Evolutionary conservation across 352 stramenopile genomes (phyloP), one percentile per base, ranked within the genome.

Genomic region (Lagenidium sp.): DNA sequence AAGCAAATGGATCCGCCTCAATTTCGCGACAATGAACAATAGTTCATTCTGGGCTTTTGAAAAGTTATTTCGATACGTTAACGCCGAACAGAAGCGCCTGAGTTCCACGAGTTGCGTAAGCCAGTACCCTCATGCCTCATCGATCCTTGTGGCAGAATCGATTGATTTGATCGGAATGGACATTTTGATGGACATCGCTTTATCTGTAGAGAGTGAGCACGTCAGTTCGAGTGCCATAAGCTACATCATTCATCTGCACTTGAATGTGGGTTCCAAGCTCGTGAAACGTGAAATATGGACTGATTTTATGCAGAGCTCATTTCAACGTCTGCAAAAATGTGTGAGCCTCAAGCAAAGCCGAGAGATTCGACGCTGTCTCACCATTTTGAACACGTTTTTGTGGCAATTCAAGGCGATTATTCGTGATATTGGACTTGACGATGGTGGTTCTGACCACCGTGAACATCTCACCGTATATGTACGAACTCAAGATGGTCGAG

Each of bases 321-420:
- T n/a, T n/a, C n/a, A n/a, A n/a, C n/a, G n/a, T n/a, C n/a, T n/a
- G n/a, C n/a, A n/a, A n/a, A n/a, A n/a, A n/a, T n/a, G n/a, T n/a
- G n/a, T n/a, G n/a, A n/a, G n/a, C n/a, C n/a, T n/a, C n/a, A n/a
- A n/a, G n/a, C n/a, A 45, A 21, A 25, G 25, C 4, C 39, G 35
- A 67, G 30, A 48, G n/a, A 6, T 40, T 34, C 23, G 37, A 57
- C 23, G 79, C 5, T 22, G 88, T 21, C 53, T 92, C 2, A 43
- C 78, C 4, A 20, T 94, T 30, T 55, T 94, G n/a, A 80, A 67
- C 26, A 91, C 79, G 15, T 83, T 94, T 55, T 44, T 94, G 11
- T 57, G 73, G 23, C 77, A 91, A 44, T 54, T 50, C 12, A 51
- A 22, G 41, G 5, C 25, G 29, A 4, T 23, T 31, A 7, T 20